Conservation (phyloP, 768 basidiomycete genomes). For the Strobilomyces echinocephalus region DNA sequence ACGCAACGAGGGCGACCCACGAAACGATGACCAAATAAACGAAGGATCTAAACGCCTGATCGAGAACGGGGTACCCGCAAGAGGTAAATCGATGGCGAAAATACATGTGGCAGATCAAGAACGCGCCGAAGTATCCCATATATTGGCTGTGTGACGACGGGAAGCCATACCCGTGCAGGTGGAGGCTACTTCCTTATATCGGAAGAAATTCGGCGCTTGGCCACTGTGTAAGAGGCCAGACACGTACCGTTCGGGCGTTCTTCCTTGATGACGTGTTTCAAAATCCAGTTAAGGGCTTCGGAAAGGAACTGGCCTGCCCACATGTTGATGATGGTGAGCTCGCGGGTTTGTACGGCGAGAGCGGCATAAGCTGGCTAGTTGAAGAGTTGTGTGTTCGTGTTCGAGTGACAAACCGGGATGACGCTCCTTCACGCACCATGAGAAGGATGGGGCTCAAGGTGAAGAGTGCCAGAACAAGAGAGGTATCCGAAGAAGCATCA, state of each 20-base stretch:
- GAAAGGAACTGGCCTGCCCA: conserved; percentile 75
- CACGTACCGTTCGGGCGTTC: conserved; percentile 61
- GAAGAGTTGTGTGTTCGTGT: conserved; percentile 4
- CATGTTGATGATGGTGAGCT: conserved; percentile 77
- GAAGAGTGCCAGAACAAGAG: conserved; percentile 54
- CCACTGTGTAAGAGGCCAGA: not conserved
- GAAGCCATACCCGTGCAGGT: conserved; percentile 69
- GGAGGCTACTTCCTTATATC: conserved; percentile 14
- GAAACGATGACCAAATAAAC: conserved; percentile 48
- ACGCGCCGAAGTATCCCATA: conserved; percentile 83
- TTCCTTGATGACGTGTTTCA: conserved; percentile 66
- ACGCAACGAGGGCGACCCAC: conserved; percentile 68
- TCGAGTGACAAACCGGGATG: not conserved
- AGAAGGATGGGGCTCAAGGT: conserved; percentile 68
- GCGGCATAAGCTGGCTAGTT: conserved; percentile 73
- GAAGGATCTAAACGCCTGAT: conserved; percentile 42
- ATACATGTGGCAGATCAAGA: conserved; percentile 67
- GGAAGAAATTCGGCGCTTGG: conserved; percentile 1
- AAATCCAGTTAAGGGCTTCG: conserved; percentile 62
- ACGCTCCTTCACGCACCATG: conserved; percentile 45
- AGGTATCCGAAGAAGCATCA: conserved; percentile 54
- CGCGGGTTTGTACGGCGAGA: conserved; percentile 69
- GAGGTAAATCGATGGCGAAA: conserved; percentile 62
- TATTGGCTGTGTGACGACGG: conserved; percentile 88
- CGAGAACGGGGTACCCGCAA: conserved; percentile 48